Evolutionary conservation across 2,329 filamentous ascomycete species (phyloP).

Genomic region (Botrytis deweyae): DNA sequence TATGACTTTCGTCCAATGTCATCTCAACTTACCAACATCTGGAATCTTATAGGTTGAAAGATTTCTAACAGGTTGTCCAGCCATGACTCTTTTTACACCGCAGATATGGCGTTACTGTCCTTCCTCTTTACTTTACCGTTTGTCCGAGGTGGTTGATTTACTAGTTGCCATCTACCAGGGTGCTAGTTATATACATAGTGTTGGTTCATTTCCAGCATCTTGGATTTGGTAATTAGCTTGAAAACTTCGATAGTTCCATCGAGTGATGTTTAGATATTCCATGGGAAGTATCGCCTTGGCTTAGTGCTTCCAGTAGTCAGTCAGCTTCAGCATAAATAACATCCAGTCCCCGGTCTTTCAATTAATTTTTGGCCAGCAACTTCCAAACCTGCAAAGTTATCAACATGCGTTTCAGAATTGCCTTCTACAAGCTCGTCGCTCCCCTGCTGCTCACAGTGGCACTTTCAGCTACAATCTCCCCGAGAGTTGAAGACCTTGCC

Average conservation of each 20-base stretch:
- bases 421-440: too few relatives aligned
- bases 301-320: neutral
- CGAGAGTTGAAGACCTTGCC: neutral
- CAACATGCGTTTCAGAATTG: too few relatives aligned
- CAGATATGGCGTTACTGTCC: neutral
- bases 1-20: neutral
- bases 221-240: neutral
- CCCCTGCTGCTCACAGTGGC: too few relatives aligned
- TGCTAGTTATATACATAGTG: neutral
- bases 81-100: neutral
- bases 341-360: too few relatives aligned
- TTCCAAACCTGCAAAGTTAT: too few relatives aligned
- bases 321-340: too few relatives aligned
- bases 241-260: neutral
- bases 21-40: neutral
- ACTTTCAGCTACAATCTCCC: neutral
- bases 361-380: too few relatives aligned
- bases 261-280: neutral
- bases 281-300: neutral
- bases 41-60: neutral
- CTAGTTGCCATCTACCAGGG: neutral
- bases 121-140: neutral
- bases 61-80: neutral
- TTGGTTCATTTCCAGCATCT: neutral
- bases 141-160: neutral